Evolutionary conservation across 495 filamentous ascomycete species (phyloP).

Genomic region (Lasiosphaeria hispida): DNA sequence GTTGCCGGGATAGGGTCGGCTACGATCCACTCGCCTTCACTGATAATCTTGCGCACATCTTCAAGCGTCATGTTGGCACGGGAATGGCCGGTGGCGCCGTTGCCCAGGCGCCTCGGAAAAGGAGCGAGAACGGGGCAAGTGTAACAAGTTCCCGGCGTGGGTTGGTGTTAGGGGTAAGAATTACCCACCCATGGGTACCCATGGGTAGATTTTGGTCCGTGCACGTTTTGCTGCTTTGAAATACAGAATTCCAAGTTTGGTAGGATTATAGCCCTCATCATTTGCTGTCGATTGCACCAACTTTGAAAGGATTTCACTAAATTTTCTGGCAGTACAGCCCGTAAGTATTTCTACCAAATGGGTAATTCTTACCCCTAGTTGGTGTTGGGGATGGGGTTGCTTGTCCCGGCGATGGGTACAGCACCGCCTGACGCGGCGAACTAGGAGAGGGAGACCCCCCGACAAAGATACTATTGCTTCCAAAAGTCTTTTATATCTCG

Average conservation of each 20-base stretch:
- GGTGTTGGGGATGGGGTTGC: no score
- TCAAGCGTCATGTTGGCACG: slow-evolving; percentile 1
- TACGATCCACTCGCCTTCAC: background rate
- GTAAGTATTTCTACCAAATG: no score
- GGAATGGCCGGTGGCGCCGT: background rate
- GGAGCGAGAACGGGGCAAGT: background rate
- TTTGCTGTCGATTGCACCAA: no score
- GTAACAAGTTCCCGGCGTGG: background rate
- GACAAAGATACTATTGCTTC: slow-evolving; percentile 2
- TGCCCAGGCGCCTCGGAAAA: slow-evolving; percentile 1
- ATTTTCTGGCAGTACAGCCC: no score
- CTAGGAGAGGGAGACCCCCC: background rate
- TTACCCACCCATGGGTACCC: no score
- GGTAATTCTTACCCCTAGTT: no score
- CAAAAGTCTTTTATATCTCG: background rate
- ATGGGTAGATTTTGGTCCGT: no score
- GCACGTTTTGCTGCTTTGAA: no score
- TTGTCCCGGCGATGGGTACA: background rate
- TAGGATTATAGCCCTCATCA: no score
- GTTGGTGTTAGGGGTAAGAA: background rate
- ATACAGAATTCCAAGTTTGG: background rate
- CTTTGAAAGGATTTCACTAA: no score
- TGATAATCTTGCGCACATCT: slow-evolving; percentile 4
- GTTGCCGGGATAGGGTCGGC: background rate
- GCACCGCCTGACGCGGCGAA: background rate